These are phyloP conservation scores for Dendrothele bispora DNA, from an alignment of 768 basidiomycete species.

Conservation along the genomic window DNA sequence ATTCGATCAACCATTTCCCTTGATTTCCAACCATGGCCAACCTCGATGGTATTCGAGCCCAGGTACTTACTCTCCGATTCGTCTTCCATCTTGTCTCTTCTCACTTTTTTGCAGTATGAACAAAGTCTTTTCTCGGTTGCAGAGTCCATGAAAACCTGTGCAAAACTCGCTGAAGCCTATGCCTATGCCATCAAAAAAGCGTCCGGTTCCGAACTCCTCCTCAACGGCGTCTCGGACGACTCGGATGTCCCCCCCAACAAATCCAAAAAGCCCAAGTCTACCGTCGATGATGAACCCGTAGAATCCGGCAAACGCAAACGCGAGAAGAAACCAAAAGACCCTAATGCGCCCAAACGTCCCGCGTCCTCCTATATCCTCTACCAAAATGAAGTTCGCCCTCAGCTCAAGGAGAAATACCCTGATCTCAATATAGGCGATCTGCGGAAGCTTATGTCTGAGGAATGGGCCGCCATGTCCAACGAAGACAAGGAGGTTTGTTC, in stretches of 20 bases:
- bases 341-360: slow-evolving; percentile 76
- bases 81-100: not conserved
- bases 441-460: slow-evolving; percentile 49
- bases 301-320: slow-evolving; percentile 12
- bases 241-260: slow-evolving; percentile 67
- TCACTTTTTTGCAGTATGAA: slow-evolving; percentile 45
- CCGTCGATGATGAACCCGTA: too few species aligned
- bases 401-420: slow-evolving; percentile 48
- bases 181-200: slow-evolving; percentile 45
- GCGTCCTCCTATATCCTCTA: slow-evolving; percentile 71
- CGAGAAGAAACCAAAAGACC: slow-evolving; percentile 46
- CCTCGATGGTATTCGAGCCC: slow-evolving; percentile 30
- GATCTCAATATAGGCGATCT: slow-evolving; percentile 53
- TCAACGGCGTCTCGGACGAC: slow-evolving; percentile 24
- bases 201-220: slow-evolving; percentile 20
- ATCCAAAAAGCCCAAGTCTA: slow-evolving; percentile 88
- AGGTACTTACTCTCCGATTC: slow-evolving; percentile 26
- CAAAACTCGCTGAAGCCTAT: slow-evolving; percentile 60
- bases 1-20: too few species aligned
- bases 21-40: slow-evolving; percentile 27
- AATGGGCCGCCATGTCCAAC: slow-evolving; percentile 50
- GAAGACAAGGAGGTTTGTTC: slow-evolving; percentile 55
- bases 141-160: slow-evolving; percentile 62
- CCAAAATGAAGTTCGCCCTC: slow-evolving; percentile 64
- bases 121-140: slow-evolving; percentile 56